Evolutionary conservation across 345 rosid species (phyloP).

Genomic region (Cochlearia excelsa): DNA sequence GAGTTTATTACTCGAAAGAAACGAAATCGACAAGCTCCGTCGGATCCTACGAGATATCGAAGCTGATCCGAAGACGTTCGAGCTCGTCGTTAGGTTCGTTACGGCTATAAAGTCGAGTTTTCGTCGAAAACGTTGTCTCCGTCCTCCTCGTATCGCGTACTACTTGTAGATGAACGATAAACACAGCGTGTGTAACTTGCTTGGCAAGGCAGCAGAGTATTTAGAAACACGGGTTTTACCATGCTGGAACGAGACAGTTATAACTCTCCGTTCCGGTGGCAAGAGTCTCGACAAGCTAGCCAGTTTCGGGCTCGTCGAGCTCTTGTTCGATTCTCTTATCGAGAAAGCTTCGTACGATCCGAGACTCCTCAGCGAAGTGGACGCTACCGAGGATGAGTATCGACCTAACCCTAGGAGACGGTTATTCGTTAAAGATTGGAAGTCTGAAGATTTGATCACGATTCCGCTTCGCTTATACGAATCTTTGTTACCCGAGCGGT

Average conservation of each 20-base stretch:
- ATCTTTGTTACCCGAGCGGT: constrained; percentile 43
- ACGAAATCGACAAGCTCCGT: constrained; percentile 34
- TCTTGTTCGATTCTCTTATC: constrained; percentile 59
- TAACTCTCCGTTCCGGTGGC: constrained; percentile 44
- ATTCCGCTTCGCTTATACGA: constrained; percentile 52
- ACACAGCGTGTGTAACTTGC: constrained; percentile 56
- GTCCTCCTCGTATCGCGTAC: constrained; percentile 53
- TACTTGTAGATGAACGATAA: constrained; percentile 65
- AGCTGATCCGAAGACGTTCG: constrained; percentile 51
- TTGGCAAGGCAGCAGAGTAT: constrained; percentile 47
- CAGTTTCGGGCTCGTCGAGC: constrained; percentile 48
- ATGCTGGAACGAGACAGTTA: constrained; percentile 79
- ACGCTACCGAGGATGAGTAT: constrained; percentile 13
- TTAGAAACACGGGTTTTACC: constrained; percentile 53
- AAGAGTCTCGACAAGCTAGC: constrained; percentile 41
- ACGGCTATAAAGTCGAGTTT: constrained; percentile 48
- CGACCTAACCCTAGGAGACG: constrained; percentile 67
- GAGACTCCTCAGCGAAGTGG: constrained; percentile 49
- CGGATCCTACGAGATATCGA: constrained; percentile 48
- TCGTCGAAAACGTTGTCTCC: constrained; percentile 55
- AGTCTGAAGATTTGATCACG: constrained; percentile 54
- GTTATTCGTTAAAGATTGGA: constrained; percentile 55
- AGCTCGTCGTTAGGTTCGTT: constrained; percentile 66
- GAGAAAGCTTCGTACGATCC: constrained; percentile 56
- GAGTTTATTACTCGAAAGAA: constrained; percentile 44